phyloP scores from a whole-genome alignment of 2,329 filamentous ascomycete genomes.

The Colletotrichum lupini region DNA sequence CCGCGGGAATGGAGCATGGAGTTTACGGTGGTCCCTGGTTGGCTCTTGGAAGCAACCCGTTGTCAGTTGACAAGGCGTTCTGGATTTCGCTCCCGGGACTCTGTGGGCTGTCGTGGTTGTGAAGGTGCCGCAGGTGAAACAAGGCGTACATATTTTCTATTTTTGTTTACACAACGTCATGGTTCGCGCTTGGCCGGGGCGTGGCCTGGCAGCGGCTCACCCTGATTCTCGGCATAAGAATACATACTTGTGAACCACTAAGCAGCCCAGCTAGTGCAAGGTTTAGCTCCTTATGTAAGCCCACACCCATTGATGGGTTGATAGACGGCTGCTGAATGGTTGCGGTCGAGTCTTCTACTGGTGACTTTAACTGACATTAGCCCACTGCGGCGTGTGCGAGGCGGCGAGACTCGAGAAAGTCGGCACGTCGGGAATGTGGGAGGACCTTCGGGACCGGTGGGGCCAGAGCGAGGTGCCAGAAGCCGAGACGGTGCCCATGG shows the following conservation, averaged over 20 bases:
- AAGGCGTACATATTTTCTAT: slow-evolving; percentile 30
- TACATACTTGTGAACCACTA: background rate
- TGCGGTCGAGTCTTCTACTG: background rate
- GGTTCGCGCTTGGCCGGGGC: background rate
- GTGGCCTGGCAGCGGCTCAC: background rate
- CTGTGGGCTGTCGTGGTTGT: background rate
- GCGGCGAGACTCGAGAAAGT: background rate
- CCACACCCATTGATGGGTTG: background rate
- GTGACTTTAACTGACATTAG: background rate
- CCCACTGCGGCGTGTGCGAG: slow-evolving; percentile 4
- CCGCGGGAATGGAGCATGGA: background rate
- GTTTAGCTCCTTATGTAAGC: slow-evolving; percentile 22
- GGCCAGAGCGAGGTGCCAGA: slow-evolving; percentile 4
- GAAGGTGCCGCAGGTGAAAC: slow-evolving; percentile 29
- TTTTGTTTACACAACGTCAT: slow-evolving; percentile 32
- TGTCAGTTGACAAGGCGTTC: slow-evolving; percentile 8
- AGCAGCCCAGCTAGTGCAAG: background rate
- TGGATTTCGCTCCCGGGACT: background rate
- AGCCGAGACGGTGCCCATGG: slow-evolving; percentile 4
- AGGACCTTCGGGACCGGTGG: slow-evolving; percentile 23
- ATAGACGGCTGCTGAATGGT: background rate
- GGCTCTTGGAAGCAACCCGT: background rate
- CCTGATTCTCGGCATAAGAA: slow-evolving; percentile 25
- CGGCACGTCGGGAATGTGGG: slow-evolving; percentile 23
- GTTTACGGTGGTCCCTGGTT: background rate